Percentiles rank a stretch among this genome's conserved stretches.
Conservation (phyloP, 208 protist genomes). For the Blechomonas ayalai region DNA sequence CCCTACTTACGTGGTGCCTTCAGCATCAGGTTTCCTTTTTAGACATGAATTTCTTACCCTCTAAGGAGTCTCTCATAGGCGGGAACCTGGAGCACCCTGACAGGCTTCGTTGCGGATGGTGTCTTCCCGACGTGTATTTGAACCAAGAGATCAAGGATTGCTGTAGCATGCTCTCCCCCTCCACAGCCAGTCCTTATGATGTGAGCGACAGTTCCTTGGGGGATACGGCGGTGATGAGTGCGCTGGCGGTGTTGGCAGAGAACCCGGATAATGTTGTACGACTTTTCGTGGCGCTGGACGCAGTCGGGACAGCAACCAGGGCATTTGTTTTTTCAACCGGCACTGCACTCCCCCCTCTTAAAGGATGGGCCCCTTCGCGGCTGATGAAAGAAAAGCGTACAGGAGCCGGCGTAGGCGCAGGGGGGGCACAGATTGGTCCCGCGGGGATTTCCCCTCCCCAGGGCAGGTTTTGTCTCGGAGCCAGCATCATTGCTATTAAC, state of each 20-base stretch:
- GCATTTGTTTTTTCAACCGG: too few species aligned
- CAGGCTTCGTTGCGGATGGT: constrained; percentile 1
- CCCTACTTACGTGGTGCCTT: background rate
- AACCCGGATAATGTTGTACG: background rate
- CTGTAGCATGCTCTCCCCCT: background rate
- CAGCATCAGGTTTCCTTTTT: background rate
- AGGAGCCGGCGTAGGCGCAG: background rate
- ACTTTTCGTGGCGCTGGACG: too few species aligned
- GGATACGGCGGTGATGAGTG: background rate
- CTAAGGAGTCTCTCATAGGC: background rate
- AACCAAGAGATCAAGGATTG: background rate
- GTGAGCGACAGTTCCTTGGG: constrained; percentile 1
- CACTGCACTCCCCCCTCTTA: too few species aligned
- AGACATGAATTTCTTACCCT: constrained; percentile 2
- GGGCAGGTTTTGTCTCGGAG: constrained; percentile 28
- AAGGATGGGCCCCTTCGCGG: too few species aligned
- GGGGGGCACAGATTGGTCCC: too few species aligned
- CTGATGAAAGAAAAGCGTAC: background rate
- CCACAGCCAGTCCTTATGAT: background rate
- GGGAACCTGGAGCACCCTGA: background rate
- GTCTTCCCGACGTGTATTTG: constrained; percentile 1
- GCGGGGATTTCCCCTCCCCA: too few species aligned
- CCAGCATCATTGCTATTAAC: constrained; percentile 74
- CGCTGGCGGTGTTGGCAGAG: constrained; percentile 3
- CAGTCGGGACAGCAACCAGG: too few species aligned